A percentile compares a stretch with the other conserved stretches of the same genome.
These are phyloP conservation scores for Candida cerambycidarum DNA, from an alignment of 805 yeast genomes.

Conservation along the genomic window DNA sequence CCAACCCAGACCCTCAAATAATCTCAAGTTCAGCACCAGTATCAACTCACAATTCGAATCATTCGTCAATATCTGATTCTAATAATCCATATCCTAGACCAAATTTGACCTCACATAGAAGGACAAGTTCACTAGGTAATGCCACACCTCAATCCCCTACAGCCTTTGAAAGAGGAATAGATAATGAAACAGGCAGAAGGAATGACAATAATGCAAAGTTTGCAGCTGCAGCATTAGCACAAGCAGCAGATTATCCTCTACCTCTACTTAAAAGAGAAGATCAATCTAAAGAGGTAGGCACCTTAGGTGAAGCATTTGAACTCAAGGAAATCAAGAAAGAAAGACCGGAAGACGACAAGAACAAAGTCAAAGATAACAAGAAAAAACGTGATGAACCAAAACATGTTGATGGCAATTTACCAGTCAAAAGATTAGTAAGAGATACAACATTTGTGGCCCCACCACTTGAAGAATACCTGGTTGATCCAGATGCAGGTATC, in stretches of 20 bases:
- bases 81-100: conserved; percentile 8
- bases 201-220: conserved; percentile 55
- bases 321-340: neutral
- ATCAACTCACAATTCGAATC: conserved; percentile 9
- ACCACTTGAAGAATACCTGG: conserved; percentile 50
- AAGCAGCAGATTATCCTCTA: conserved; percentile 75
- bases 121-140: conserved; percentile 23
- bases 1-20: conserved; percentile 6
- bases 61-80: conserved; percentile 7
- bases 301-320: neutral
- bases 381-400: conserved; percentile 13
- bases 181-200: conserved; percentile 32
- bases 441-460: conserved; percentile 21
- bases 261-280: conserved; percentile 36
- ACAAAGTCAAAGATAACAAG: conserved; percentile 1
- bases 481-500: conserved; percentile 78
- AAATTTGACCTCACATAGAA: conserved; percentile 18
- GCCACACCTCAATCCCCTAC: neutral
- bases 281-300: neutral
- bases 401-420: conserved; percentile 10
- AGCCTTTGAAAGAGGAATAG: conserved; percentile 33
- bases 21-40: conserved; percentile 11
- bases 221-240: conserved; percentile 83
- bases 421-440: conserved; percentile 3
- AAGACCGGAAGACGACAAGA: conserved; percentile 9